These are phyloP conservation scores for Musa balbisiana DNA, from an alignment of 202 grass and related monocot genomes.

Conservation along the genomic window DNA sequence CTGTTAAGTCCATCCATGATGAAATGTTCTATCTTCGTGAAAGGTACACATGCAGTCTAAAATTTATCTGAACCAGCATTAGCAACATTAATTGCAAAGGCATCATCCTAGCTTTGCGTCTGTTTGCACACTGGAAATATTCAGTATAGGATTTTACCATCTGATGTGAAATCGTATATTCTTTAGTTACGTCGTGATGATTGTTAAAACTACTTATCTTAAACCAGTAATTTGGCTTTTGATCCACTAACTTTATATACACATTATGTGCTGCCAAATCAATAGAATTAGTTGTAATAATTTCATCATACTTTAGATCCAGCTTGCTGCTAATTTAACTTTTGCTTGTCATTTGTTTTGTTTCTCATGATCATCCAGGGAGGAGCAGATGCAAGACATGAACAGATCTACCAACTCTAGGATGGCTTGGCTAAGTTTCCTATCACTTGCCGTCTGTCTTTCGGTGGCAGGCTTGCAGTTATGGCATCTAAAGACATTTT, in stretches of 20 bases:
- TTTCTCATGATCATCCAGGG: conserved; percentile 34
- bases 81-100: not conserved
- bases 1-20: conserved; percentile 57
- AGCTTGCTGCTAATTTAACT: not conserved
- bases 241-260: not conserved
- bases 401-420: conserved; percentile 62
- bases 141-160: not conserved
- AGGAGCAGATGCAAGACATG: conserved; percentile 75
- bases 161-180: no score
- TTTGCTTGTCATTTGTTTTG: not conserved
- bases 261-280: not conserved
- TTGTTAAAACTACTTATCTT: no score
- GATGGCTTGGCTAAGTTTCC: conserved; percentile 66
- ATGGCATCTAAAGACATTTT: conserved; percentile 75
- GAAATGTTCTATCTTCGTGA: conserved; percentile 70
- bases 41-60: conserved; percentile 22
- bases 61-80: not conserved
- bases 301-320: not conserved
- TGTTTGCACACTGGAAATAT: not conserved
- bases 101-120: not conserved
- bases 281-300: not conserved
- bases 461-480: conserved; percentile 62
- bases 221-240: not conserved
- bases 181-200: no score
- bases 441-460: conserved; percentile 51